Conservation (phyloP, 495 filamentous ascomycete species). For the Clavariopsis aquatica region DNA sequence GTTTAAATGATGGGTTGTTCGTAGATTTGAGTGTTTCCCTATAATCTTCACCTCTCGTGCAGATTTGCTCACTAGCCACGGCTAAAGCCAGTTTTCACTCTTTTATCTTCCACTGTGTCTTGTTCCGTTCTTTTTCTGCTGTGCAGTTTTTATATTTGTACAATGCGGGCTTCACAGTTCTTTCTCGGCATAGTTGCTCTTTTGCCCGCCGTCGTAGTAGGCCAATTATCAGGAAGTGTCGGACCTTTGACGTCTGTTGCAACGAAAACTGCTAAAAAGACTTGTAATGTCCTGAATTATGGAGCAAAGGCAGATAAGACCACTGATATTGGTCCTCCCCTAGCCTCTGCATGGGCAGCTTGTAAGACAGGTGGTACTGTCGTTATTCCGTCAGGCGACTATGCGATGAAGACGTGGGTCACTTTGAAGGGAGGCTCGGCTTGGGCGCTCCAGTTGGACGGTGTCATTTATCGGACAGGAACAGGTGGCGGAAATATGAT, state of each 20-base stretch:
- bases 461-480: slow-evolving; percentile 43
- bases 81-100: slow-evolving; percentile 15
- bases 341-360: slow-evolving; percentile 39
- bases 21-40: not conserved
- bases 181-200: slow-evolving; percentile 15
- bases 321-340: slow-evolving; percentile 43
- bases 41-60: not conserved
- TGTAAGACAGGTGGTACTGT: slow-evolving; percentile 46
- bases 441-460: slow-evolving; percentile 46
- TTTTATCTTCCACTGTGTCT: slow-evolving; percentile 3
- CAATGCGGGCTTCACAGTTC: slow-evolving; percentile 14
- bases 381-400: slow-evolving; percentile 40
- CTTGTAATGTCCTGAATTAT: slow-evolving; percentile 36
- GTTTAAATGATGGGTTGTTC: not conserved
- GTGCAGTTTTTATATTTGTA: slow-evolving; percentile 5
- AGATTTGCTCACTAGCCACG: not conserved
- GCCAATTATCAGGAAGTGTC: slow-evolving; percentile 30
- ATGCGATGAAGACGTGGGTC: slow-evolving; percentile 45
- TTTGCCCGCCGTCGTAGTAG: slow-evolving; percentile 10
- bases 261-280: slow-evolving; percentile 34
- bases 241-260: slow-evolving; percentile 31
- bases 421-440: slow-evolving; percentile 41
- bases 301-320: slow-evolving; percentile 36
- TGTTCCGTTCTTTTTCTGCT: slow-evolving; percentile 17
- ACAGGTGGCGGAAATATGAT: slow-evolving; percentile 50